Base-by-base conservation (phyloP, 108 stramenopile genomes). In the Phaeodactylum tricornutum region DNA sequence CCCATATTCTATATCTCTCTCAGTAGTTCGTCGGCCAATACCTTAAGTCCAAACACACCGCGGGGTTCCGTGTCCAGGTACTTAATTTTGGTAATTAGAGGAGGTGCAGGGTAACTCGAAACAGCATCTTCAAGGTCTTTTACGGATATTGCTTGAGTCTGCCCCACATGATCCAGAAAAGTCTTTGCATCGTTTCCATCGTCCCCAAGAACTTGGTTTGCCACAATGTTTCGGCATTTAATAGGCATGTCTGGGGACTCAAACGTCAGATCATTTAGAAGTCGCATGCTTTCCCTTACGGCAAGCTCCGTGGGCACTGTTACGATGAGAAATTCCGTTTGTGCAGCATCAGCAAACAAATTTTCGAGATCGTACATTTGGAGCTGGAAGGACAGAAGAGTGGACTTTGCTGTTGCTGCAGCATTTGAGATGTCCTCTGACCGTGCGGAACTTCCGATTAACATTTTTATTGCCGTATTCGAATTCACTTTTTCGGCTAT, bases 281-380 rank as follows among this genome's bases (percentile, higher is more conserved):
- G 56, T 29, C 93, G 64, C 0, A 75, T 62, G 43, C 81, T 91
- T 59, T 94, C 93, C 32, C 82, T 67, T 12, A 86, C 81, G 21
- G 93, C 88, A 28, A 94, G 55, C 49, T 91, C 89, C 1, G 86
- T 94, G 0, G 82, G 74, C 19, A 94, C 75, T 3, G 93, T 91
- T 0, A 94, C 89, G 47, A 94, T 85, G n/a, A 89, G 55, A 51
- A 94, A 94, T 39, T 94, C 93, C 3, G 87, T 94, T 28, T 77
- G 72, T 2, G 67, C 47, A 9, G 80, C 64, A 71, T 91, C 69
- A 3, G 82, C 65, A 63, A 94, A 91, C 40, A 94, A 28, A 54
- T 89, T 84, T 47, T 94, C 93, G 23, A 94, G 56, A 43, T 87
- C 87, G 46, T 79, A 88, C 87, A 90, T 94, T 43, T 84, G 71